phyloP scores from a whole-genome alignment of 805 yeast species.

The Yamadazyma akitaensis region DNA sequence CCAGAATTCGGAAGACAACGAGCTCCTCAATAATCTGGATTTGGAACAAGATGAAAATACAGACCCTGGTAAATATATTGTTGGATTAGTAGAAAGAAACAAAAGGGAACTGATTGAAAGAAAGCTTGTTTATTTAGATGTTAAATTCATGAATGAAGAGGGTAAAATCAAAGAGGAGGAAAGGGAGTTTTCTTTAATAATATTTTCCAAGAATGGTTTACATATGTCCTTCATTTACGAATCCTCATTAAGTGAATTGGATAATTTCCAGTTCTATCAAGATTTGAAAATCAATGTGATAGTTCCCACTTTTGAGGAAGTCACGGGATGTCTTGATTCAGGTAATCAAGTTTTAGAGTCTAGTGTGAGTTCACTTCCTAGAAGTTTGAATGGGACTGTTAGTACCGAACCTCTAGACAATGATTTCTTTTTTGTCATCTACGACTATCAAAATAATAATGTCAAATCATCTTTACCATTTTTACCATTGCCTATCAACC shows the following conservation, averaged over 20 bases:
- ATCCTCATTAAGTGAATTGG: slow-evolving; percentile 22
- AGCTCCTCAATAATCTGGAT: slow-evolving; percentile 1
- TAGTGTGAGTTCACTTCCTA: slow-evolving; percentile 29
- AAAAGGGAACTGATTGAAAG: slow-evolving; percentile 16
- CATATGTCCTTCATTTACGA: slow-evolving; percentile 29
- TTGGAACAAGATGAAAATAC: slow-evolving; percentile 11
- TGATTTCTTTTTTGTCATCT: slow-evolving; percentile 37
- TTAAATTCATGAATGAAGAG: slow-evolving; percentile 1
- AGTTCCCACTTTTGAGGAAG: slow-evolving; percentile 23
- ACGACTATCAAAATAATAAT: slow-evolving; percentile 21
- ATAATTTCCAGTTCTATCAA: slow-evolving; percentile 21
- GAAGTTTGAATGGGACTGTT: slow-evolving; percentile 16
- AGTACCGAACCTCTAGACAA: slow-evolving; percentile 22
- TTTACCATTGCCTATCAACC: slow-evolving; percentile 21
- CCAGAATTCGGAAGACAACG: background rate
- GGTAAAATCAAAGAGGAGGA: slow-evolving; percentile 9
- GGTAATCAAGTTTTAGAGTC: slow-evolving; percentile 21
- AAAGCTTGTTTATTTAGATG: slow-evolving; percentile 25
- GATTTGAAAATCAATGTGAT: slow-evolving; percentile 16
- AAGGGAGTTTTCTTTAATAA: slow-evolving; percentile 30
- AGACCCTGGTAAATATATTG: slow-evolving; percentile 21
- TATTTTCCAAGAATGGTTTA: slow-evolving; percentile 23
- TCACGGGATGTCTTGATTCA: slow-evolving; percentile 10
- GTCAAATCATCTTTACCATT: slow-evolving; percentile 38
- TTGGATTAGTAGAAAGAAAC: slow-evolving; percentile 19